Conservation (phyloP, 768 basidiomycete genomes). For the Lactifluus piperatus region DNA sequence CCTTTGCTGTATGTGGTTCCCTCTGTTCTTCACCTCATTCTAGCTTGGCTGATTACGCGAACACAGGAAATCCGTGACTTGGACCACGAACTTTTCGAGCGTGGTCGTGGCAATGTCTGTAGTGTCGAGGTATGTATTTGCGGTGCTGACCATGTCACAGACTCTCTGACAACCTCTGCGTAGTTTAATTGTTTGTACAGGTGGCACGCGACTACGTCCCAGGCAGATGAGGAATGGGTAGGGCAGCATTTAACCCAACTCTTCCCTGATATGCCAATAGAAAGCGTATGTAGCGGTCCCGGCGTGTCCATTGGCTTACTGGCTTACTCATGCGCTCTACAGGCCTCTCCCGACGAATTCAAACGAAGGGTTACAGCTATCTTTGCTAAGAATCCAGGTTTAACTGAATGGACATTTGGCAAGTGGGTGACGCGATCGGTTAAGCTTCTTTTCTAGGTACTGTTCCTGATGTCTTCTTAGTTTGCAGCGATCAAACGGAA, state of each 20-base stretch:
- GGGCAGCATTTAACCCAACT: constrained; percentile 37
- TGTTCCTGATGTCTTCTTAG: constrained; percentile 27
- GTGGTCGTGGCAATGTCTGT: constrained; percentile 73
- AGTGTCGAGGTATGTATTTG: constrained; percentile 57
- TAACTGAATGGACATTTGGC: constrained; percentile 61
- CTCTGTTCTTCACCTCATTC: background rate
- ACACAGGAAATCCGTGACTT: constrained; percentile 53
- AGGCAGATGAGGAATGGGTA: constrained; percentile 65
- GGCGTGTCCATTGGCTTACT: background rate
- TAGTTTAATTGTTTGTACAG: constrained; percentile 82
- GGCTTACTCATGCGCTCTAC: background rate
- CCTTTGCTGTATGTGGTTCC: constrained; percentile 48
- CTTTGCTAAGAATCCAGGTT: constrained; percentile 35
- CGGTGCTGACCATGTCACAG: background rate
- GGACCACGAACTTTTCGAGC: constrained; percentile 61
- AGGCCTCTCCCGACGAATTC: constrained; percentile 44
- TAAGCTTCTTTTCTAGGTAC: background rate
- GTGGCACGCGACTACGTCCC: constrained; percentile 78
- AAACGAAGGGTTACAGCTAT: constrained; percentile 35
- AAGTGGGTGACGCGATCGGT: constrained; percentile 30
- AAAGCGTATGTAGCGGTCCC: constrained; percentile 26
- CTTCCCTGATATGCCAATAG: constrained; percentile 45
- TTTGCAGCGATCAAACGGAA: constrained; percentile 48
- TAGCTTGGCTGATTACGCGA: background rate
- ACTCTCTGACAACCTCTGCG: background rate